Evolutionary conservation across 768 basidiomycete species (phyloP), one percentile per base, ranked within the genome.

Genomic region (Lanmaoa rubissima): DNA sequence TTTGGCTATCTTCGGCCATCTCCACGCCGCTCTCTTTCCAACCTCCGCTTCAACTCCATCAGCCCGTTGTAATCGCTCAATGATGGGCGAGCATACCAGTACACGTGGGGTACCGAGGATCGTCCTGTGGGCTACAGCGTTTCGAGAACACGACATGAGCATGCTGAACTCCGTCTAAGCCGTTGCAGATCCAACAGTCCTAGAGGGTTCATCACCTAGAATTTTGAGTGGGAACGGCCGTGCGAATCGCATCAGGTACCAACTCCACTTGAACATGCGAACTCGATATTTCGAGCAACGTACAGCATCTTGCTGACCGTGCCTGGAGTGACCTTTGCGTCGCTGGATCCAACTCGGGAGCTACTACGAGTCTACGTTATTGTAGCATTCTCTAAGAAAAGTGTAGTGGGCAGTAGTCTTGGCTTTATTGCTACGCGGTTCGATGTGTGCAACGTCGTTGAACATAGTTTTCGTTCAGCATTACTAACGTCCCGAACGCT

Each of bases 61-160:
- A 10, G 42, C 5, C 58, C 57, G 61, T 26, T 39, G 28, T 14
- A 42, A 40, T 53, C 47, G 54, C 54, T 40, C 16, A 39, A 42
- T 44, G 12, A 55, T 41, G 44, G 35, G 28, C 9, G 5, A 28
- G 32, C 17, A 40, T 21, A 13, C 14, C 19, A 24, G 12, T 10
- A 44, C 42, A 56, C 42, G 36, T 45, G 57, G 43, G 26, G 24
- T 12, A 12, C 21, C 4, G 13, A 12, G 41, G 32, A 24, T 24
- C 21, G 21, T 24, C 21, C 21, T 24, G 51, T 19, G 44, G 28
- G 21, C 21, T 12, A 17, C 46, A 48, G n/a, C 28, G n/a, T 21
- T 21, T 48, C 9, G 32, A 36, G 26, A 24, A 48, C 24, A 52
- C 52, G 48, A 36, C 26, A 3, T n/a, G 12, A 19, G 24, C 48